phyloP scores from a whole-genome alignment of 306 rosid genomes.

The Oxytropis ochrocephala region DNA sequence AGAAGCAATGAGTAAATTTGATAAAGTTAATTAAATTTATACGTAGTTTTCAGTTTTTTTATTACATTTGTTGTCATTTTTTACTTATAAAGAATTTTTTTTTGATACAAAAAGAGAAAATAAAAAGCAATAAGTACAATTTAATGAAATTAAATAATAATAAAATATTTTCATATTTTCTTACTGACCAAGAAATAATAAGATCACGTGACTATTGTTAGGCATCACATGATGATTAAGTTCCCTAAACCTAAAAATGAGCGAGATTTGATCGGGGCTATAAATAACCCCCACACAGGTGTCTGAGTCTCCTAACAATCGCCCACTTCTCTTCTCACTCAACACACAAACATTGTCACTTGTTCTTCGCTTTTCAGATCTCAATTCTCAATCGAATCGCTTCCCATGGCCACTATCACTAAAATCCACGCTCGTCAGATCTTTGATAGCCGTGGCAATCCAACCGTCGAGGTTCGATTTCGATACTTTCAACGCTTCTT shows the following conservation, averaged over 20 bases:
- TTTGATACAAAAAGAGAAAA: no score
- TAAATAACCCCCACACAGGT: neutral
- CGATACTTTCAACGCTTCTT: neutral
- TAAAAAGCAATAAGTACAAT: no score
- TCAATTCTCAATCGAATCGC: constrained; percentile 1
- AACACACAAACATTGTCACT: neutral
- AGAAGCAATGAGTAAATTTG: no score
- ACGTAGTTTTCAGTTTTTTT: no score
- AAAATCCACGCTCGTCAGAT: constrained; percentile 79
- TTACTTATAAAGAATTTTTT: no score
- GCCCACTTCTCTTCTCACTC: neutral
- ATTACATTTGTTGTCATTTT: no score
- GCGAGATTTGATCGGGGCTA: neutral
- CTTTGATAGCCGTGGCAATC: constrained; percentile 99
- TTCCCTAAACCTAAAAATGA: constrained; percentile 10
- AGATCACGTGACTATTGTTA: neutral
- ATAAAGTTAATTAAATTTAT: no score
- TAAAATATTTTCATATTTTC: neutral
- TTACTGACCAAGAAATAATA: neutral
- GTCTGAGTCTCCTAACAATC: neutral
- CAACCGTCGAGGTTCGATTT: constrained; percentile 89
- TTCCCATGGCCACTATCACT: constrained; percentile 55
- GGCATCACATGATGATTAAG: neutral
- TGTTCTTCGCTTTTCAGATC: constrained; percentile 18
- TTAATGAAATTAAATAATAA: no score